A percentile compares a stretch with the other conserved stretches of the same genome.
These are phyloP conservation scores for Ustilago curta DNA, from an alignment of 1,284 basidiomycete genomes.

Conservation along the genomic window DNA sequence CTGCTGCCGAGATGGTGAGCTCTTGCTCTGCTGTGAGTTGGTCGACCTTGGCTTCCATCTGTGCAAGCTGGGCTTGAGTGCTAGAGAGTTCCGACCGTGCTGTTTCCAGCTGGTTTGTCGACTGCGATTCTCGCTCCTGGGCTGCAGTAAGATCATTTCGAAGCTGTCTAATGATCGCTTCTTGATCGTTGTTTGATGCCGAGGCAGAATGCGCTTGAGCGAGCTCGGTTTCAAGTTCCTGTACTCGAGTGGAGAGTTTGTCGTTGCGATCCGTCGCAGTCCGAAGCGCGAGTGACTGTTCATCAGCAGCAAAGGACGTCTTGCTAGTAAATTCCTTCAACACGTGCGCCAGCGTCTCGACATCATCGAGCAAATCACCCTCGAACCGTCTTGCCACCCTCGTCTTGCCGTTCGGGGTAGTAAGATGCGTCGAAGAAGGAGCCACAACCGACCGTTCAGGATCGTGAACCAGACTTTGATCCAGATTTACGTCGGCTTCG, in stretches of 20 bases:
- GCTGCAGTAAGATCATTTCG: conserved; percentile 1
- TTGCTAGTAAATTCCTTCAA: conserved; percentile 18
- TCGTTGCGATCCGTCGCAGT: neutral
- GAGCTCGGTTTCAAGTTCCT: conserved; percentile 7
- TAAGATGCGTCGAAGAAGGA: conserved; percentile 12
- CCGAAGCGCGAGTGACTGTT: conserved; percentile 13
- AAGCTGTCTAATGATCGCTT: conserved; percentile 1
- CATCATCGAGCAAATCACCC: conserved; percentile 37
- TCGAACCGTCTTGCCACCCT: conserved; percentile 9
- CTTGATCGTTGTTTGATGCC: neutral
- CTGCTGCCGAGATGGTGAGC: conserved; percentile 23
- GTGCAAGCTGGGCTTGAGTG: no score
- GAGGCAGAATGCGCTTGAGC: neutral
- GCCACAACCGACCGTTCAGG: conserved; percentile 26
- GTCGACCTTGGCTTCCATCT: conserved; percentile 12
- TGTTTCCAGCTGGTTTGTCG: neutral
- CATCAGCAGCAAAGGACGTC: conserved; percentile 13
- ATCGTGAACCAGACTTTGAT: conserved; percentile 30
- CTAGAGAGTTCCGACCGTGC: neutral
- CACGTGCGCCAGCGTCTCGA: conserved; percentile 8
- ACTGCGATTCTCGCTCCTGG: neutral
- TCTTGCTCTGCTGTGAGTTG: conserved; percentile 23
- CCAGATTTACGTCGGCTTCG: conserved; percentile 14
- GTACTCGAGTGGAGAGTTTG: neutral
- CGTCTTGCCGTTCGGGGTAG: conserved; percentile 27